These are phyloP conservation scores for Sapria himalayana DNA, from an alignment of 345 rosid genomes.

Conservation along the genomic window DNA sequence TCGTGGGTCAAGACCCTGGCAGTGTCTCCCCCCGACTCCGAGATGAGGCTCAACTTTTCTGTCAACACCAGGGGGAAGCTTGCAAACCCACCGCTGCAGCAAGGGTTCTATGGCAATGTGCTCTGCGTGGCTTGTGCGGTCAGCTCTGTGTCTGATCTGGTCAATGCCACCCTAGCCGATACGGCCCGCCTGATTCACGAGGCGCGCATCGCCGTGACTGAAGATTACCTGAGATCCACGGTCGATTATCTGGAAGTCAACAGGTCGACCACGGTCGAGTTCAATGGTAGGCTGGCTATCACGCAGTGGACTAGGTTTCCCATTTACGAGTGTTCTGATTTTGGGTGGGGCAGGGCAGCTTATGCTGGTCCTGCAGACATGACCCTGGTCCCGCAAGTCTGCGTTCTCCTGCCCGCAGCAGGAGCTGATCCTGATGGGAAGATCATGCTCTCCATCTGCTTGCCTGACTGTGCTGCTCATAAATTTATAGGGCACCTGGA, in stretches of 20 bases:
- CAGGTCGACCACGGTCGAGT: constrained; percentile 61
- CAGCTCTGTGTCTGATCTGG: constrained; percentile 35
- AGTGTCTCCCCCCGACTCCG: constrained; percentile 42
- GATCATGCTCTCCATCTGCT: constrained; percentile 59
- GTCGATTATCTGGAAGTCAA: constrained; percentile 46
- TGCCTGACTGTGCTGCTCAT: constrained; percentile 41
- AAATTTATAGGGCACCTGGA: constrained; percentile 30
- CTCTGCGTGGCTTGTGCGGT: constrained; percentile 66
- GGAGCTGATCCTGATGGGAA: constrained; percentile 27
- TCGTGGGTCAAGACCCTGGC: constrained; percentile 86
- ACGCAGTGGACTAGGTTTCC: constrained; percentile 88
- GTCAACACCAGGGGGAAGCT: constrained; percentile 61
- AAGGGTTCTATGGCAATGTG: constrained; percentile 66
- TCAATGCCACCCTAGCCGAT: constrained; percentile 23
- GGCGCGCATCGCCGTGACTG: constrained; percentile 41
- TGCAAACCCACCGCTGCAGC: constrained; percentile 26
- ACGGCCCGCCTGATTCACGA: constrained; percentile 37
- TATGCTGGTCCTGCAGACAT: constrained; percentile 79
- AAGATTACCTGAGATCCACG: constrained; percentile 55
- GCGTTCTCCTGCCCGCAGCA: constrained; percentile 63
- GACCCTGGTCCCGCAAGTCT: constrained; percentile 82
- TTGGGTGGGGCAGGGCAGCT: constrained; percentile 73
- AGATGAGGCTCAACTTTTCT: constrained; percentile 68
- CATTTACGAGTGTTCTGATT: constrained; percentile 63
- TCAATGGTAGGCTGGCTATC: constrained; percentile 68